A percentile compares a stretch with the other conserved stretches of the same genome.
Evolutionary conservation across 176 grass and related monocot genomes (phyloP).

Genomic region (Carex myosuroides): DNA sequence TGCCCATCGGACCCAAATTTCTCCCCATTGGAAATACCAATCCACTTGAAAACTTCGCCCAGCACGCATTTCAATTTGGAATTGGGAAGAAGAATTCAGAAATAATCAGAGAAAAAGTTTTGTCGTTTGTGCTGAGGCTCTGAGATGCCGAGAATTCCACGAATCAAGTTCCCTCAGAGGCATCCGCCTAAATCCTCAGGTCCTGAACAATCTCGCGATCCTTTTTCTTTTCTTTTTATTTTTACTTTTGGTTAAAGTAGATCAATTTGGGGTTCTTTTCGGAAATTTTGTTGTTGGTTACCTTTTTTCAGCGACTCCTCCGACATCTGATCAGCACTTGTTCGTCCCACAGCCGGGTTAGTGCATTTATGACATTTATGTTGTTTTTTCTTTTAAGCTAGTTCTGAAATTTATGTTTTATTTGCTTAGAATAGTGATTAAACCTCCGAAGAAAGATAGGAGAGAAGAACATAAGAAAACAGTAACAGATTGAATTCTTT

Average conservation of each 20-base stretch:
- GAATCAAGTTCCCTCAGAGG: slow-evolving; percentile 22
- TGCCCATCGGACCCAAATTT: too few species aligned
- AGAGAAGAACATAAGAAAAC: not conserved
- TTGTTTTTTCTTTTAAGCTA: too few species aligned
- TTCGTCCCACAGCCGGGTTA: slow-evolving; percentile 3
- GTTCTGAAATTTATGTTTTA: not conserved
- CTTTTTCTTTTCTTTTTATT: not conserved
- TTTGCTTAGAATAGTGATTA: not conserved
- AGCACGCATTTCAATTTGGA: not conserved
- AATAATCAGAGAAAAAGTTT: not conserved
- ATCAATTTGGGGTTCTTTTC: not conserved
- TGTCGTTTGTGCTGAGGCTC: not conserved
- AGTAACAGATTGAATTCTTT: not conserved
- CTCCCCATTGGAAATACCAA: not conserved
- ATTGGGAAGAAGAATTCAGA: not conserved
- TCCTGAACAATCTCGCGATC: not conserved
- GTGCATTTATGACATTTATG: slow-evolving; percentile 8
- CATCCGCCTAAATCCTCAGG: slow-evolving; percentile 20
- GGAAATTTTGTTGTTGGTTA: not conserved
- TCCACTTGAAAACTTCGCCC: not conserved
- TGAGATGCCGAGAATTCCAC: slow-evolving; percentile 22
- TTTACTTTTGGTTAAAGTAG: not conserved
- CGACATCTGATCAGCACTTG: slow-evolving; percentile 2
- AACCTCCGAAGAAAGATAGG: not conserved
- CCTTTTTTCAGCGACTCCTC: not conserved